Conservation (phyloP, 1,284 basidiomycete species). For the Malassezia sp. region DNA sequence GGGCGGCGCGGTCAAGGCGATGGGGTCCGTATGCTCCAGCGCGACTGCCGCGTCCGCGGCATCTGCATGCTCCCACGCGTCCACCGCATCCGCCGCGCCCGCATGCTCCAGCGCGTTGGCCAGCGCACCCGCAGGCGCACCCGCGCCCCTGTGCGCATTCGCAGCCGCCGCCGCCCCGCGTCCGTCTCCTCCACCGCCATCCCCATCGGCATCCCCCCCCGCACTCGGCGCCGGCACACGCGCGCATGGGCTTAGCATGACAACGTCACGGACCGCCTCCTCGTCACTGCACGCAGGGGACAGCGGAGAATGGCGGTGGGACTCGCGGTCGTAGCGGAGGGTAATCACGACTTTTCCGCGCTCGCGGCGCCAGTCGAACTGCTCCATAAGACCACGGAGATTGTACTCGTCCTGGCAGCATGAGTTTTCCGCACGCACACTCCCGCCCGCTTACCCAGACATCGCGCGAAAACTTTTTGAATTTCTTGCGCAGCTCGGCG, state of each 20-base stretch:
- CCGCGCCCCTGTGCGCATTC: background rate
- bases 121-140: background rate
- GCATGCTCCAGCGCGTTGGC: background rate
- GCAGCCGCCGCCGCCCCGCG: background rate
- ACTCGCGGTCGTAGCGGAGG: slow-evolving; percentile 65
- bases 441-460: slow-evolving; percentile 50
- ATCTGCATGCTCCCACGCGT: background rate
- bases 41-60: background rate
- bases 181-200: background rate
- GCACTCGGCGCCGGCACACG: too few relatives aligned
- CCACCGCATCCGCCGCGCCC: background rate
- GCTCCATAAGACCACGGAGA: slow-evolving; percentile 43
- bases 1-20: background rate
- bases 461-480: slow-evolving; percentile 74
- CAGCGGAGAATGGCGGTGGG: slow-evolving; percentile 48
- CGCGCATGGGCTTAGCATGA: too few relatives aligned
- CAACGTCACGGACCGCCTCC: slow-evolving; percentile 4
- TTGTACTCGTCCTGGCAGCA: slow-evolving; percentile 46
- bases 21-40: too few relatives aligned
- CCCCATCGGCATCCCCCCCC: background rate
- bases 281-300: slow-evolving; percentile 20
- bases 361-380: slow-evolving; percentile 36
- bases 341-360: slow-evolving; percentile 46
- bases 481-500: slow-evolving; percentile 80
- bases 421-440: too few relatives aligned